Base-by-base conservation (phyloP, 2,329 filamentous ascomycete species). In the Xylaria sp. region DNA sequence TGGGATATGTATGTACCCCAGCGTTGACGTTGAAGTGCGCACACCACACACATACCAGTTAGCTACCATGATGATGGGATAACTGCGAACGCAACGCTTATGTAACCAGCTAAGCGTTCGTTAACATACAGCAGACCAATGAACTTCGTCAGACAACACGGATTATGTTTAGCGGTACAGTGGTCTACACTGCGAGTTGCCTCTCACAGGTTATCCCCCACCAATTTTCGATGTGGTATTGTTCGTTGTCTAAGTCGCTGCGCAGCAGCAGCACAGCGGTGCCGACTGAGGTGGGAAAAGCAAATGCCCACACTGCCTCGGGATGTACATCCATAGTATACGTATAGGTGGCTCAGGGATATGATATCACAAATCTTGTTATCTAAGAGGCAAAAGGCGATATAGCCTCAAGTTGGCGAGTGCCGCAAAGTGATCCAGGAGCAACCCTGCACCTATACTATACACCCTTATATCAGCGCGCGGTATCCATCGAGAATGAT, bases 1-100 rank as follows among this genome's bases (percentile, higher is more conserved):
- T 6, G 21, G 48, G 29, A 31, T 15, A n/a, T 41, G 27, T 57
- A 61, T 61, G 53, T 46, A 52, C 47, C 53, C 47, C 58, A 53
- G 44, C 25, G 35, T 60, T n/a, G 27, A 60, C 29, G 52, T 46
- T 29, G 23, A 41, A 17, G 41, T 25, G 29, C 47, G 35, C 17
- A 44, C 23, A 9, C 27, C 21, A 37, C 47, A 44, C 33, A 56
- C 40, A 56, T 57, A 53, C 47, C 48, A 17, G 33, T 23, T n/a
- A 62, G 33, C 44, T 51, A 56, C 37, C 51, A 43, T 60, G 43
- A 48, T 44, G 51, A 43, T 54, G 43, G n/a, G 52, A 33, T 40
- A 33, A 47, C 52, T 51, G 51, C 57, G 44, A 60, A 44, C 43
- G 25, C 7, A 17, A 43, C 51, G 27, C 51, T n/a, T n/a, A 33